Evolutionary conservation across 1,139 yeast genomes (phyloP).

Genomic region (Yamadazyma jaroonii): DNA sequence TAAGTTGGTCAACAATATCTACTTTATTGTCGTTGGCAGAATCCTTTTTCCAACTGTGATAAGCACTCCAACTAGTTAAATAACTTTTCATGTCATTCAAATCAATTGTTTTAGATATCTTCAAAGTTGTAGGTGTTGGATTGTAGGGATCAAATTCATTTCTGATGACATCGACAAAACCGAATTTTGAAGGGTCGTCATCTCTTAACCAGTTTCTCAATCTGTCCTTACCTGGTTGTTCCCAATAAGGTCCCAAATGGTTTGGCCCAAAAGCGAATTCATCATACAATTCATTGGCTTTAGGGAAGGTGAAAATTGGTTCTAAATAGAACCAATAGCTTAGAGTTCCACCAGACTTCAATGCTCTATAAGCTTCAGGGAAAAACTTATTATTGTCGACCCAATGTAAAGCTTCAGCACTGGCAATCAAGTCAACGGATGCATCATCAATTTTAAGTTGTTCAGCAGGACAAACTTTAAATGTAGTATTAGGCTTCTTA

Average conservation of each 20-base stretch:
- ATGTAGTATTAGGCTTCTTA: conserved; percentile 17
- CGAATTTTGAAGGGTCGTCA: conserved; percentile 35
- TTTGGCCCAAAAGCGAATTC: conserved; percentile 25
- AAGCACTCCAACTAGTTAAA: conserved; percentile 67
- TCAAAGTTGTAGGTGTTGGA: conserved; percentile 25
- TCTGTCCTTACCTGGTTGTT: conserved; percentile 65
- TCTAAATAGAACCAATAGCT: conserved; percentile 83
- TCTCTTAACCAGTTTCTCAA: conserved; percentile 46
- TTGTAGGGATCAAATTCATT: conserved; percentile 33
- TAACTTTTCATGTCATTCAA: conserved; percentile 47
- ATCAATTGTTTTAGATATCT: conserved; percentile 39
- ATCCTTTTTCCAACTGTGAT: conserved; percentile 59
- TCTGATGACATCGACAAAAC: conserved; percentile 39
- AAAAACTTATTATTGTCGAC: conserved; percentile 56
- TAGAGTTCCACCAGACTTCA: conserved; percentile 61
- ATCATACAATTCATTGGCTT: conserved; percentile 38
- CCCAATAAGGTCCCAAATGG: conserved; percentile 69
- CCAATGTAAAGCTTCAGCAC: conserved; percentile 85
- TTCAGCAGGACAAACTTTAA: conserved; percentile 32
- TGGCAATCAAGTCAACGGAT: conserved; percentile 60
- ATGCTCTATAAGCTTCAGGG: conserved; percentile 43
- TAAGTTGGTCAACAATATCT: conserved; percentile 42
- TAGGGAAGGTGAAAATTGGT: conserved; percentile 45
- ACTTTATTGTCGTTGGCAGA: conserved; percentile 19
- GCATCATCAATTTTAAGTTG: conserved; percentile 18